These are phyloP conservation scores for Crucihimalaya himalaica DNA, from an alignment of 345 rosid species.

Conservation along the genomic window DNA sequence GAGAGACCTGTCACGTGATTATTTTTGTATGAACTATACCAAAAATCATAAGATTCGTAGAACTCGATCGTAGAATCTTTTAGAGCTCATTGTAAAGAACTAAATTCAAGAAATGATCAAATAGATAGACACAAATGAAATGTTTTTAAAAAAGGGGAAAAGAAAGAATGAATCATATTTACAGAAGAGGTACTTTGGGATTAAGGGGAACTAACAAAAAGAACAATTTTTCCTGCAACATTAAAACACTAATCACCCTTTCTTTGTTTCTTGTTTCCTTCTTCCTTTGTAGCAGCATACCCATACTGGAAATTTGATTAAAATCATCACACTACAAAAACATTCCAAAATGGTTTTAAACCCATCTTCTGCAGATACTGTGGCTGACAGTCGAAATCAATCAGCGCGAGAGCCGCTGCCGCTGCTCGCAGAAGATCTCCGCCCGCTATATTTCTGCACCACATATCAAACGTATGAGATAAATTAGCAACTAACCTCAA, in stretches of 20 bases:
- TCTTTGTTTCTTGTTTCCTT: neutral
- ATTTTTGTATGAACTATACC: too few species aligned
- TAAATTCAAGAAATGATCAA: too few species aligned
- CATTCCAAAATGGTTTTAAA: slow-evolving; percentile 18
- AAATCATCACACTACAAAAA: slow-evolving; percentile 25
- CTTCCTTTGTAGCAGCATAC: neutral
- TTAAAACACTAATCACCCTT: neutral
- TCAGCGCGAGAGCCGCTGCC: slow-evolving; percentile 48
- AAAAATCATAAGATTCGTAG: too few species aligned
- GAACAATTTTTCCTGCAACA: slow-evolving; percentile 27
- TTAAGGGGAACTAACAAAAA: slow-evolving; percentile 4
- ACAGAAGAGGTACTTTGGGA: slow-evolving; percentile 11
- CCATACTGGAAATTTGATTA: neutral
- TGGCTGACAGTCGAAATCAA: slow-evolving; percentile 2
- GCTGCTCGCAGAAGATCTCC: slow-evolving; percentile 54
- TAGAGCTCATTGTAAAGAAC: too few species aligned
- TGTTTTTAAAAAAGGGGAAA: too few species aligned
- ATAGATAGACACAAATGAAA: too few species aligned
- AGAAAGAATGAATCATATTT: slow-evolving; percentile 20
- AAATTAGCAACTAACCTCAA: neutral
- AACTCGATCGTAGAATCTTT: too few species aligned
- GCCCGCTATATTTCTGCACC: slow-evolving; percentile 52
- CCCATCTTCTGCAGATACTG: neutral
- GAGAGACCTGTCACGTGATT: too few species aligned
- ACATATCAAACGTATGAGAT: slow-evolving; percentile 10